Evolutionary conservation across 805 yeast genomes (phyloP).

Genomic region (Monosporozyma aerobia): DNA sequence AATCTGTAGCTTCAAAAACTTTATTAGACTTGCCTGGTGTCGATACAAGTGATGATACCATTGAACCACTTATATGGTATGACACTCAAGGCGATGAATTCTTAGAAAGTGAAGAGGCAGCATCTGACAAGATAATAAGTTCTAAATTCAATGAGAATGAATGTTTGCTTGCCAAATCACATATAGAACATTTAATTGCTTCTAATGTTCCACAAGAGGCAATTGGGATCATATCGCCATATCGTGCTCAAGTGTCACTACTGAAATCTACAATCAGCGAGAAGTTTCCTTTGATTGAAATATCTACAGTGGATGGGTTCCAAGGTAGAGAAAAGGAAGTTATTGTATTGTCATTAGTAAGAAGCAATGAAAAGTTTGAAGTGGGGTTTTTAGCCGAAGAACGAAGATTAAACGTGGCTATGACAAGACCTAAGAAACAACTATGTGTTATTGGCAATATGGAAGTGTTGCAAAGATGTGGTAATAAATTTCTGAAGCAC

Average conservation of each 20-base stretch:
- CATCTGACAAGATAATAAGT: conserved; percentile 20
- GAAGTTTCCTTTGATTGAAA: conserved; percentile 45
- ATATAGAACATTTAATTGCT: conserved; percentile 42
- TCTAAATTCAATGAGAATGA: conserved; percentile 79
- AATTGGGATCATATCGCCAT: conserved; percentile 87
- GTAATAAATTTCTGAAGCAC: conserved; percentile 40
- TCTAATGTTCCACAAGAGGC: conserved; percentile 44
- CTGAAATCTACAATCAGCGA: conserved; percentile 40
- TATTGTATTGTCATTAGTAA: conserved; percentile 68
- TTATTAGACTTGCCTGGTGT: conserved; percentile 49
- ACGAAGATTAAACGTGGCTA: conserved; percentile 83
- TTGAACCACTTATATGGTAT: conserved; percentile 60
- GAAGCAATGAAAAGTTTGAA: conserved; percentile 62
- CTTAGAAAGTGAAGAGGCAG: conserved; percentile 44
- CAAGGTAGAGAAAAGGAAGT: conserved; percentile 94
- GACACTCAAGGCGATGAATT: conserved; percentile 90
- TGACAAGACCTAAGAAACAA: conserved; percentile 82
- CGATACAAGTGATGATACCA: conserved; percentile 45
- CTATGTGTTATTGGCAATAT: conserved; percentile 80
- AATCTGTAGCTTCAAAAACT: conserved; percentile 42
- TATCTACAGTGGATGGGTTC: conserved; percentile 90
- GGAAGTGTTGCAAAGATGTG: conserved; percentile 46
- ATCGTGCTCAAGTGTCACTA: conserved; percentile 72
- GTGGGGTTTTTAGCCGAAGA: conserved; percentile 78
- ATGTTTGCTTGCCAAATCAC: conserved; percentile 48